Base-by-base conservation (phyloP, 2,329 filamentous ascomycete genomes). In the Colletotrichum trifolii region DNA sequence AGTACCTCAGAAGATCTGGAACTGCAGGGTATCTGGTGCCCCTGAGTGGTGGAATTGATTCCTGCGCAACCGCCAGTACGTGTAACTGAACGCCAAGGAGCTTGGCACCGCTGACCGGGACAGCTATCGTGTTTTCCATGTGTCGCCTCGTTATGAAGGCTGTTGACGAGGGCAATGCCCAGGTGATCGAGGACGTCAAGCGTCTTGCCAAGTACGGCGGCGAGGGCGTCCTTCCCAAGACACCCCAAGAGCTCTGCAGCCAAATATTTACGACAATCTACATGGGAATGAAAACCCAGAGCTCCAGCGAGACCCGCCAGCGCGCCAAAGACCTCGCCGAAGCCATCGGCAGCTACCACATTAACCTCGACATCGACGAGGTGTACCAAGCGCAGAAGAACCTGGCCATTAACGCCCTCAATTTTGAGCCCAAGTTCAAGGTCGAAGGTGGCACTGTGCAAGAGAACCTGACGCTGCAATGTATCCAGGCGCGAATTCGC, bases 301-400 rank as follows among this genome's bases (percentile, higher is more conserved):
- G 86, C 54, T 88, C 85, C 33, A 78, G 80, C 46, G 90, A 93
- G 68, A 94, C 91, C 0, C 80, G 91, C 9, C 80, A 83, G 50
- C 82, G 92, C 35, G 90, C 92, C 2, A 85, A 85, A 71, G 81
- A 85, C 0, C 82, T 95, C 0, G 75, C 84, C 5, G 72, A 80
- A 4, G 82, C 80, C 5, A 93, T 95, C 56, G 92, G 91, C 3
- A 82, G 86, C 13, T 89, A 93, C 71, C 93, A 96, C 73, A 82
- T 87, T 4, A 86, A 94, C 71, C 80, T 93, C 48, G 87, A 93
- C 71, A 93, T 95, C 61, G 92, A 95, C 72, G 82, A 83, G 2
- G 83, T 89, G 8, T 87, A 89, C 66, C 79, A 85, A 17, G 85
- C 89, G 0, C 79, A 89, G 55, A 87, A 85, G 69, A 82, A 82